A percentile compares a stretch with the other conserved stretches of the same genome.
phyloP scores from a whole-genome alignment of 768 basidiomycete species.

The Auriculariales sp. region DNA sequence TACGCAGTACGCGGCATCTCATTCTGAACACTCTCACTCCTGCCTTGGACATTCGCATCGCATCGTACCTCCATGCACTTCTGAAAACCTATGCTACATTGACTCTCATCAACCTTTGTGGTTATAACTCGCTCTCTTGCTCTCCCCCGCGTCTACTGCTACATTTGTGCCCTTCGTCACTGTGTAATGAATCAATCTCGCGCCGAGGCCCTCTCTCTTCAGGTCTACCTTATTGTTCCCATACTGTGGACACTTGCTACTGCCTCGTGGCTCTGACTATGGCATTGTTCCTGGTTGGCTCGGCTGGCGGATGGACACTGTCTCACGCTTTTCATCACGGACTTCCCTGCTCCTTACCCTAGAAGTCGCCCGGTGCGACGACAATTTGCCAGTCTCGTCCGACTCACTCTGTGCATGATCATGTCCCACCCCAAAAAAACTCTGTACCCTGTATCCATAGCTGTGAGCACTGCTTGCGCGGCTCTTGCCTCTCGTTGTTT shows the following conservation, averaged over 20 bases:
- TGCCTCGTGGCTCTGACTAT: neutral
- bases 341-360: neutral
- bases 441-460: neutral
- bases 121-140: neutral
- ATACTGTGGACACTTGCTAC: too few relatives aligned
- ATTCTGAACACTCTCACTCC: neutral
- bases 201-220: too few relatives aligned
- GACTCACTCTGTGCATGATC: neutral
- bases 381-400: neutral
- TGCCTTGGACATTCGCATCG: neutral
- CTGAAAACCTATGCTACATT: neutral
- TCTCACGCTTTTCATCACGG: neutral
- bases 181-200: too few relatives aligned
- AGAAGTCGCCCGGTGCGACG: neutral
- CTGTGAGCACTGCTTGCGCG: constrained; percentile 1
- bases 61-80: neutral
- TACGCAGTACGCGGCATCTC: neutral
- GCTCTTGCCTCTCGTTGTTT: neutral
- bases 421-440: too few relatives aligned
- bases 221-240: too few relatives aligned
- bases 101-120: neutral
- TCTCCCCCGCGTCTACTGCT: too few relatives aligned
- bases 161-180: too few relatives aligned
- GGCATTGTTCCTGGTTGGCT: neutral
- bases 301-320: neutral